These are phyloP conservation scores for Theobroma grandiflorum DNA, from an alignment of 441 rosid species.

Conservation along the genomic window DNA sequence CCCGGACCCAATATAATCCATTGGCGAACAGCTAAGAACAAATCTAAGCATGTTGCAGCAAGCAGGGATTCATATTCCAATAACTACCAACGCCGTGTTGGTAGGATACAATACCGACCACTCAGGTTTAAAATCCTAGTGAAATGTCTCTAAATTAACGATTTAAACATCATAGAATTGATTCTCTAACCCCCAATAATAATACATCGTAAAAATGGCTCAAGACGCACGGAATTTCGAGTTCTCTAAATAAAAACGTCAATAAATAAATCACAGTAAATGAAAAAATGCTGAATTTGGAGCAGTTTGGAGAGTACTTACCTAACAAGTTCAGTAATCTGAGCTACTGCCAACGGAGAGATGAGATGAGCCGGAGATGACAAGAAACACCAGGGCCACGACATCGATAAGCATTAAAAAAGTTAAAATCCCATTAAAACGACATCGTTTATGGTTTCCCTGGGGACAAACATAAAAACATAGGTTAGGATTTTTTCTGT, in stretches of 20 bases:
- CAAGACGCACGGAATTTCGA: neutral
- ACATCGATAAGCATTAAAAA: neutral
- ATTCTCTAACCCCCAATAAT: neutral
- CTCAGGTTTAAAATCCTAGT: neutral
- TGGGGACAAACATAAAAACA: neutral
- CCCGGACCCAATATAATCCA: neutral
- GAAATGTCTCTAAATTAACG: neutral
- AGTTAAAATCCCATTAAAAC: neutral
- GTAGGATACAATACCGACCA: neutral
- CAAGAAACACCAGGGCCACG: neutral
- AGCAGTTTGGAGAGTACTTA: neutral
- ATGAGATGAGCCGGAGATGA: conserved; percentile 1
- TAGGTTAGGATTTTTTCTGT: too few species aligned
- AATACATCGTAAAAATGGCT: neutral
- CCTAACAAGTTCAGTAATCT: neutral
- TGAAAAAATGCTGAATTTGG: neutral
- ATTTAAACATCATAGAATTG: neutral
- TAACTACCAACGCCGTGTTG: neutral
- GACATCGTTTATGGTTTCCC: neutral
- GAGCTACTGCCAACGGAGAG: neutral
- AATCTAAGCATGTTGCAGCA: neutral
- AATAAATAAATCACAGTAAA: neutral
- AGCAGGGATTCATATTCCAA: neutral
- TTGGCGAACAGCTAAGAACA: neutral
- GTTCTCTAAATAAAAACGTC: neutral